Percentiles rank a stretch among this genome's conserved stretches.
Conservation (phyloP, 2,329 filamentous ascomycete species). For the Drechmeria coniospora region DNA sequence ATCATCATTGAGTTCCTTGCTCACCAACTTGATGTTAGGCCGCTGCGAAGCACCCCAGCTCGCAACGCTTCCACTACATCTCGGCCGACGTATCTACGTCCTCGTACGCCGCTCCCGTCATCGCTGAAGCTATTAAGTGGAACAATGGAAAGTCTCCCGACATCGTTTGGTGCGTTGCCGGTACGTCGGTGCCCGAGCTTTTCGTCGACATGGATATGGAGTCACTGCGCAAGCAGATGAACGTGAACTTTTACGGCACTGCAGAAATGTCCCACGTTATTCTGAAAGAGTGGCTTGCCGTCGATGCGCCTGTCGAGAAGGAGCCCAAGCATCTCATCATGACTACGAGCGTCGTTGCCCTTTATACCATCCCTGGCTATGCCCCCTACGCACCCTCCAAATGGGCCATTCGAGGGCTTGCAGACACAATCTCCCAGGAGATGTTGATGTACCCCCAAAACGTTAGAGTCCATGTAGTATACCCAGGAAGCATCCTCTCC, state of each 20-base stretch:
- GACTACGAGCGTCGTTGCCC: conserved; percentile 62
- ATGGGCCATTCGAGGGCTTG: conserved; percentile 66
- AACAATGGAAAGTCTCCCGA: conserved; percentile 62
- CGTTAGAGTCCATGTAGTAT: conserved; percentile 68
- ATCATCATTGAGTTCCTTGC: not conserved
- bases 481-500: conserved; percentile 68
- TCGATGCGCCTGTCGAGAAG: conserved; percentile 23
- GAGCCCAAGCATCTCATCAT: conserved; percentile 69
- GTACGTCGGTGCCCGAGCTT: conserved; percentile 55
- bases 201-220: conserved; percentile 60
- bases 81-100: conserved; percentile 64
- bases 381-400: conserved; percentile 72
- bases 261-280: conserved; percentile 76
- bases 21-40: conserved; percentile 27
- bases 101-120: conserved; percentile 52
- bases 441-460: conserved; percentile 72
- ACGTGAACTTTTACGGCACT: conserved; percentile 79
- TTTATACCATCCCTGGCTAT: conserved; percentile 71
- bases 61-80: conserved; percentile 72
- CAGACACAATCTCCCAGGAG: conserved; percentile 74
- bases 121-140: conserved; percentile 62
- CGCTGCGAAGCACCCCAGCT: conserved; percentile 45
- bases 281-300: conserved; percentile 56
- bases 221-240: conserved; percentile 64
- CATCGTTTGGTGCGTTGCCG: conserved; percentile 83